Base-by-base conservation (phyloP, 164 flowering plant genomes). In the Magnolia officinalis region DNA sequence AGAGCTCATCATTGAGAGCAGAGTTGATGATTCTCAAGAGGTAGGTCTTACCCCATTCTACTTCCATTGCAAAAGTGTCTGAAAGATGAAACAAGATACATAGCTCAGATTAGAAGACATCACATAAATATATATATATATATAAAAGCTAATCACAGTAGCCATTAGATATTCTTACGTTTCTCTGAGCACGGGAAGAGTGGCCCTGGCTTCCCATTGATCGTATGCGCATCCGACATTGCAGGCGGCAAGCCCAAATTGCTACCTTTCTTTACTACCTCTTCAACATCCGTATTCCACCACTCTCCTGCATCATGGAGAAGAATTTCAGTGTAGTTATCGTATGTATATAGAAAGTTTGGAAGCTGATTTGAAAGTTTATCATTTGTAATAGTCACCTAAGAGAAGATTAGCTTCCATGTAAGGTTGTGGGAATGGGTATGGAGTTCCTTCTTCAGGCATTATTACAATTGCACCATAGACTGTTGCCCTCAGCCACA, bases 141-240 rank as follows among this genome's bases (percentile, higher is more conserved):
- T 37, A 37, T 37, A 55, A 55, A 55, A 55, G 3, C 61, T 16
- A 55, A 55, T 55, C 61, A 0, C 13, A 55, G 61, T 11, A 11
- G 61, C 45, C 45, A 67, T 67, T 67, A 14, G 16, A 8, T 51
- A 19, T 66, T 20, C 80, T 74, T 87, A 89, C 93, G 81, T 81
- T 89, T 89, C 76, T 86, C 87, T 2, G 88, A 87, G 49, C 93
- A 90, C 1, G 90, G 90, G 58, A 84, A 87, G 70, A 90, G 83
- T 51, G 87, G 89, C 65, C 93, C 93, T 63, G 93, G 91, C 78
- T 87, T 86, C 10, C 91, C 93, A 70, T 90, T 90, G 81, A 90
- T 90, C 6, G 90, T 86, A 69, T 87, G 91, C 55, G 93, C 91
- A 74, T 90, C 93, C 0, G 93, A 89, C 79, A 78, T 80, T 8